These are phyloP conservation scores for Zanthoxylum bungeanum DNA, from an alignment of 345 rosid genomes.

Conservation along the genomic window DNA sequence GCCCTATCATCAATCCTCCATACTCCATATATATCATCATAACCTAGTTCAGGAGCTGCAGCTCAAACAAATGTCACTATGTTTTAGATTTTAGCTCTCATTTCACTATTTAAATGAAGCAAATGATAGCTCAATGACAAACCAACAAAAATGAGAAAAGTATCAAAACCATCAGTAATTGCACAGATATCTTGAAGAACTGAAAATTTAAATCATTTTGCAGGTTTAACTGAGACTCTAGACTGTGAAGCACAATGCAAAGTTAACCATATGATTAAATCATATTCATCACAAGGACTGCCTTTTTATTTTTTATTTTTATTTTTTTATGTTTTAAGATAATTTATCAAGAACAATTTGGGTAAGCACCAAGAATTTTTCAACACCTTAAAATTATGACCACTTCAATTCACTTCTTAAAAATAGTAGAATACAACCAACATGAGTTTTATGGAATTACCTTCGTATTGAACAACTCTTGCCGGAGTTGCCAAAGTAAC, in stretches of 20 bases:
- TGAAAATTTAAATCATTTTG: too few relatives aligned
- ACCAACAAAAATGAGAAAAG: not conserved
- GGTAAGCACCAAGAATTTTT: not conserved
- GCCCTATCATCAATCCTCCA: conserved; percentile 87
- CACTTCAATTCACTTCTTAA: not conserved
- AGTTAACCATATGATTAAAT: not conserved
- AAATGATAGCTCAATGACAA: conserved; percentile 1
- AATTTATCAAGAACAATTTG: not conserved
- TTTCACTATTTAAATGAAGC: not conserved
- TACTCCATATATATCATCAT: conserved; percentile 55
- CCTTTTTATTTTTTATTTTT: too few relatives aligned
- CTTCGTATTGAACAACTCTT: conserved; percentile 94
- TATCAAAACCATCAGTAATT: not conserved
- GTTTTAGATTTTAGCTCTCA: not conserved
- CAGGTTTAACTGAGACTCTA: not conserved
- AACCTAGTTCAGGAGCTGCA: conserved; percentile 63
- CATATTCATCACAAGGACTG: not conserved
- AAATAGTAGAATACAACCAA: not conserved
- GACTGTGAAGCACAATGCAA: not conserved
- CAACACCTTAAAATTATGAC: not conserved
- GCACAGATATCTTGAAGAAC: not conserved
- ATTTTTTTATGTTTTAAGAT: not conserved
- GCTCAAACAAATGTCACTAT: conserved; percentile 14
- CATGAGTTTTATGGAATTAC: conserved; percentile 34
- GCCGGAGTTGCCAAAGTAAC: conserved; percentile 63